Conservation (phyloP, 192 early-diverging fungal genomes). For the Coemansia reversa region DNA sequence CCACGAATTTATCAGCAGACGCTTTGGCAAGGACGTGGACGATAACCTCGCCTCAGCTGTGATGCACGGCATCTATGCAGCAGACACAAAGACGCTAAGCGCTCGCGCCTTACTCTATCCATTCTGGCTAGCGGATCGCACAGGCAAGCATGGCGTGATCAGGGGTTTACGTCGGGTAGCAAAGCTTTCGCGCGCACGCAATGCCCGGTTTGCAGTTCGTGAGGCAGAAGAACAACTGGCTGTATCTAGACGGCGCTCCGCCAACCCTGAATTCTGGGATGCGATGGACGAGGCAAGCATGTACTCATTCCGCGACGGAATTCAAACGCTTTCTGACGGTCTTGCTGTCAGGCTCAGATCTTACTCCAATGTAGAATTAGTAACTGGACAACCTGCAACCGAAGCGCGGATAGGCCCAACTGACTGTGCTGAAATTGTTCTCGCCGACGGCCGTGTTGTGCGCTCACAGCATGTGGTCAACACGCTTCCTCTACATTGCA, state of each 20-base stretch:
- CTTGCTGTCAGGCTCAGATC: conserved; percentile 56
- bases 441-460: conserved; percentile 34
- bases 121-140: conserved; percentile 67
- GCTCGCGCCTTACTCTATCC: conserved; percentile 70
- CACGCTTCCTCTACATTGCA: conserved; percentile 60
- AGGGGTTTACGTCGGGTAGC: conserved; percentile 32
- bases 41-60: conserved; percentile 84
- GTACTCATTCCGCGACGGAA: conserved; percentile 79
- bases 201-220: conserved; percentile 19
- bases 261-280: conserved; percentile 59
- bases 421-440: conserved; percentile 26
- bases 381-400: conserved; percentile 47
- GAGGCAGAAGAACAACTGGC: conserved; percentile 18
- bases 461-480: conserved; percentile 65
- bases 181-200: conserved; percentile 28
- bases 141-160: conserved; percentile 29
- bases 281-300: conserved; percentile 66
- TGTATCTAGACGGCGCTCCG: conserved; percentile 21
- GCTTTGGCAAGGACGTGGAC: conserved; percentile 73
- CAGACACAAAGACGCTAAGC: conserved; percentile 75
- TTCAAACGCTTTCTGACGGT: conserved; percentile 66
- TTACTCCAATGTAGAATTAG: conserved; percentile 61
- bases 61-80: conserved; percentile 93
- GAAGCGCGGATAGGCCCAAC: conserved; percentile 35
- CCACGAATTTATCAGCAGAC: conserved; percentile 71